Conservation (phyloP, 129 eudicot species). For the Calendula officinalis region DNA sequence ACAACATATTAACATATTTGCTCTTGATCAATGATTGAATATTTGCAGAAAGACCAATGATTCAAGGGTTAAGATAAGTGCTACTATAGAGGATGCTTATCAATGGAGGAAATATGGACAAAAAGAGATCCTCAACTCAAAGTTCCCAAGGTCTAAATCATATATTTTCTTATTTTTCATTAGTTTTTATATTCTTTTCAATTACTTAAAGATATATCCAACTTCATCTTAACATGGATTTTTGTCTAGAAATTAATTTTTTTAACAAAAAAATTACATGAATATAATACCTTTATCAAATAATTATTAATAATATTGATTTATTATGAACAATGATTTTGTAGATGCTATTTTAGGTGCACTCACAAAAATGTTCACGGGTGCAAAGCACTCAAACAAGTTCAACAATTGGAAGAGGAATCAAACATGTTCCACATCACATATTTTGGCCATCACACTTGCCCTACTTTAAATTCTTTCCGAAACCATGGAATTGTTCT, state of each 20-base stretch:
- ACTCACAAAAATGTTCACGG: conserved; percentile 57
- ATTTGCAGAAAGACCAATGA: conserved; percentile 41
- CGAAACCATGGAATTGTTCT: conserved; percentile 26
- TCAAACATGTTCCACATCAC: conserved; percentile 45
- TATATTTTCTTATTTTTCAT: background rate
- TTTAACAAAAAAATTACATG: too few species aligned
- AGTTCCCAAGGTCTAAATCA: conserved; percentile 48
- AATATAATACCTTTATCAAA: too few species aligned
- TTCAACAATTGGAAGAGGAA: conserved; percentile 45
- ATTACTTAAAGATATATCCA: too few species aligned
- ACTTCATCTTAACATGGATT: too few species aligned
- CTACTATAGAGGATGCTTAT: conserved; percentile 43
- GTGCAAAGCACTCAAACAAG: conserved; percentile 64
- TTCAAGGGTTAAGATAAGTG: conserved; percentile 25
- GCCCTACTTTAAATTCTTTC: conserved; percentile 27
- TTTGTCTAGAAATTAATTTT: too few species aligned
- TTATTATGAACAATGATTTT: background rate
- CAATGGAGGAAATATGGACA: conserved; percentile 82
- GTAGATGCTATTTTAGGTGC: conserved; percentile 72
- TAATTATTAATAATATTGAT: too few species aligned
- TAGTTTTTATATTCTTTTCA: background rate
- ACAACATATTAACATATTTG: conserved; percentile 7
- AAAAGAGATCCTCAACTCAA: conserved; percentile 48
- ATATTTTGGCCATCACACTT: conserved; percentile 57
- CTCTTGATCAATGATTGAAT: background rate